These are phyloP conservation scores for Apiospora hydei DNA, from an alignment of 2,329 filamentous ascomycete genomes.

Conservation along the genomic window DNA sequence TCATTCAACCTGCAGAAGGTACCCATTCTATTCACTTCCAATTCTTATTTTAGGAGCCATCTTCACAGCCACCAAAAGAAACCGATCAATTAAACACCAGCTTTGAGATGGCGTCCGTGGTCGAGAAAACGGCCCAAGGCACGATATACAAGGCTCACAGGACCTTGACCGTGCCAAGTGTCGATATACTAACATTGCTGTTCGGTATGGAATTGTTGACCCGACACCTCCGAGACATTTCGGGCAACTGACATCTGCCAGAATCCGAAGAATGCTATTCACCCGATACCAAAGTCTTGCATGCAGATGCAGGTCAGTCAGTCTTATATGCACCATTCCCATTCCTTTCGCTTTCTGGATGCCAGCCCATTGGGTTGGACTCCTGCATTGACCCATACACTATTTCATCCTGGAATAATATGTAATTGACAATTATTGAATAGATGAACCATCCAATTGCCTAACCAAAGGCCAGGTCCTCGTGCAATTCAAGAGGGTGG, in stretches of 20 bases:
- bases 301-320: conserved; percentile 58
- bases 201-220: conserved; percentile 46
- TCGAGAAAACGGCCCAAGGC: conserved; percentile 40
- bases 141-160: conserved; percentile 48
- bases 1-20: background rate
- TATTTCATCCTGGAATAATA: background rate
- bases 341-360: background rate
- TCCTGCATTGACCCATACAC: background rate
- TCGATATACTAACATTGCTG: conserved; percentile 52
- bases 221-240: background rate
- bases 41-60: background rate
- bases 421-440: background rate
- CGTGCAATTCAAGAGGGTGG: conserved; percentile 57
- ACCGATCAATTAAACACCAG: background rate
- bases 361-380: background rate
- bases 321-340: background rate
- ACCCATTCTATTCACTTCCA: background rate
- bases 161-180: conserved; percentile 43
- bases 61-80: background rate
- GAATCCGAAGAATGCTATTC: conserved; percentile 45
- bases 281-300: conserved; percentile 59
- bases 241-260: conserved; percentile 30
- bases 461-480: conserved; percentile 62
- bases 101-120: conserved; percentile 38
- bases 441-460: conserved; percentile 55